phyloP scores from a whole-genome alignment of 2,329 filamentous ascomycete genomes.

The Penicillium sp. region DNA sequence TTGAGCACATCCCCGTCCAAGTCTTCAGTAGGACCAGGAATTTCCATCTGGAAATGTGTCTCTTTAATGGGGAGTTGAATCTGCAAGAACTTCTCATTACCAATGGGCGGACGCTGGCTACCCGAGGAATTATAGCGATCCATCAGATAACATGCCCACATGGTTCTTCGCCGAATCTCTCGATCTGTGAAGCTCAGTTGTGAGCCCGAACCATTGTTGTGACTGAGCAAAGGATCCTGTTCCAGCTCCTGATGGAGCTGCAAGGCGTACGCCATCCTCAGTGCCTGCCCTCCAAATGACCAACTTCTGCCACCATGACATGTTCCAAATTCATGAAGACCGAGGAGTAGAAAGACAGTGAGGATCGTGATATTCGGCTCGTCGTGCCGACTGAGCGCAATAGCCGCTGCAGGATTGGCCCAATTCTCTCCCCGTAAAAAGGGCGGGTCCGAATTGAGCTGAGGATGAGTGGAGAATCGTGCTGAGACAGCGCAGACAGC shows the following conservation, averaged over 20 bases:
- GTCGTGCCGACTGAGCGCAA: slow-evolving; percentile 81
- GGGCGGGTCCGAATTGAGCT: slow-evolving; percentile 66
- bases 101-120: slow-evolving; percentile 83
- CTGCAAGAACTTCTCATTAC: slow-evolving; percentile 80
- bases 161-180: slow-evolving; percentile 84
- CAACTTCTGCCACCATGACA: slow-evolving; percentile 94
- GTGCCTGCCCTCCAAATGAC: slow-evolving; percentile 90
- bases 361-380: slow-evolving; percentile 94
- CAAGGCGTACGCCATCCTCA: slow-evolving; percentile 92
- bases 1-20: slow-evolving; percentile 65
- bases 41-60: slow-evolving; percentile 81
- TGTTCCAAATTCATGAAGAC: slow-evolving; percentile 91
- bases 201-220: slow-evolving; percentile 48
- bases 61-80: slow-evolving; percentile 90
- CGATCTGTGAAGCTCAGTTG: slow-evolving; percentile 84
- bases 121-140: slow-evolving; percentile 96
- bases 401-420: slow-evolving; percentile 80
- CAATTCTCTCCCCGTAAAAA: slow-evolving; percentile 88
- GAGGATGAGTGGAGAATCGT: slow-evolving; percentile 84
- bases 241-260: slow-evolving; percentile 90
- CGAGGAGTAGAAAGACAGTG: slow-evolving; percentile 80
- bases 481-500: slow-evolving; percentile 94
- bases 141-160: slow-evolving; percentile 99
- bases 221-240: slow-evolving; percentile 63
- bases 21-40: slow-evolving; percentile 79